These are phyloP conservation scores for Botrytis tulipae DNA, from an alignment of 2,329 filamentous ascomycete species.

Conservation along the genomic window DNA sequence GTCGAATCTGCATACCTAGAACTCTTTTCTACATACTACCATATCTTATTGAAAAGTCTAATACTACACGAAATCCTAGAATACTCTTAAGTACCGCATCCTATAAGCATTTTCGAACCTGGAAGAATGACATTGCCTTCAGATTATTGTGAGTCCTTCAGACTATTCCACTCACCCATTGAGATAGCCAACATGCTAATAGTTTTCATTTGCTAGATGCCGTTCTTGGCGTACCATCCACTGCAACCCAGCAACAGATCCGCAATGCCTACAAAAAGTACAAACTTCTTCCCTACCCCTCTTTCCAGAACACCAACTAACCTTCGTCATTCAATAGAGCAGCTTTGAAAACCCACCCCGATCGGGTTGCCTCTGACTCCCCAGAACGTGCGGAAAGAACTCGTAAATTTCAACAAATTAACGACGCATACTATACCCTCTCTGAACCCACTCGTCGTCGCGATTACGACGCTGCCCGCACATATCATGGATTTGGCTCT, in stretches of 20 bases:
- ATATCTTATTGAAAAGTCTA: neutral
- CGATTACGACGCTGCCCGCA: slow-evolving; percentile 78
- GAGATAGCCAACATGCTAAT: slow-evolving; percentile 16
- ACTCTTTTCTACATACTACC: neutral
- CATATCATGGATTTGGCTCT: slow-evolving; percentile 51
- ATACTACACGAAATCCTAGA: neutral
- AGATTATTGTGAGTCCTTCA: slow-evolving; percentile 43
- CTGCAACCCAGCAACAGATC: slow-evolving; percentile 77
- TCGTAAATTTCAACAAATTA: slow-evolving; percentile 85
- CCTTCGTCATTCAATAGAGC: slow-evolving; percentile 52
- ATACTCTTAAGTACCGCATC: neutral
- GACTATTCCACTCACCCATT: neutral
- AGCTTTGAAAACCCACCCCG: slow-evolving; percentile 88
- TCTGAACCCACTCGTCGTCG: slow-evolving; percentile 73
- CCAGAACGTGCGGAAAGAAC: slow-evolving; percentile 81
- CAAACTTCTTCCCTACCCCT: neutral
- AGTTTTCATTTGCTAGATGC: slow-evolving; percentile 52
- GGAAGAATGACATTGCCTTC: slow-evolving; percentile 22
- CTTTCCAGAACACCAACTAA: slow-evolving; percentile 6
- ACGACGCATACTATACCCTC: slow-evolving; percentile 90
- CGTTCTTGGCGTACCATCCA: slow-evolving; percentile 69
- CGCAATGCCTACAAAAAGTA: slow-evolving; percentile 93
- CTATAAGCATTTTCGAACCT: neutral
- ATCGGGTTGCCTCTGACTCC: slow-evolving; percentile 80
- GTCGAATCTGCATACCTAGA: neutral